Evolutionary conservation across 495 filamentous ascomycete genomes (phyloP), one percentile per base, ranked within the genome.

Genomic region (Penicillium salamii): DNA sequence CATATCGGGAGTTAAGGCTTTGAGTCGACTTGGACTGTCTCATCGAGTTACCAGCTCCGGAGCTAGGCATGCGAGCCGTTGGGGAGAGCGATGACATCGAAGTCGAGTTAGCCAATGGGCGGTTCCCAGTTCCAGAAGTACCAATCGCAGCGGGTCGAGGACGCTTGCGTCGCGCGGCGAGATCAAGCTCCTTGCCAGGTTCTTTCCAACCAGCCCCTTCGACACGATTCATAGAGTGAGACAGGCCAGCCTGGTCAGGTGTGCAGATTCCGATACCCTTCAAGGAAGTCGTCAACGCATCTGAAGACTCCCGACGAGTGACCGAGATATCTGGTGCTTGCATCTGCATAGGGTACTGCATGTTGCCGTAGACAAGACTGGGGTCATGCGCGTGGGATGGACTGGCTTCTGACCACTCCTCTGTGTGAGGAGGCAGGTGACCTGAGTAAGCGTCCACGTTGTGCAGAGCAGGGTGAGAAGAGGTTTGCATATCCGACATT

Each of bases 21-120:
- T 78, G 74, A 3, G 76, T 69, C 13, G 78, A 81, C 55, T 78
- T 79, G 29, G 78, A 75, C n/a, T 79, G 78, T 43, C 76, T 72
- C 53, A 80, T 64, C 11, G 66, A 58, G 56, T 69, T 64, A 19
- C 61, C 54, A 9, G 65, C 40, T 39, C 72, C 66, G 40, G 67
- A 70, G 52, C 56, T 63, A 1, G 69, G 57, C 23, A 70, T 51
- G 40, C 71, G 61, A 41, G 63, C 64, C 9, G 67, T 71, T 5
- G 72, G 67, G 5, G 68, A 61, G 26, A 70, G 59, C 8, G 68
- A 53, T 14, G 75, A 79, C 61, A 75, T 68, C 17, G 74, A 68
- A 15, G 68, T 57, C 2, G 76, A 67, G 6, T 65, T 68, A 13
- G 62, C 61, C 41, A 73, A 68, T 33, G 68, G 68, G 20, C 49